phyloP scores from a whole-genome alignment of 352 stramenopile genomes.

The Globisporangium irregulare region DNA sequence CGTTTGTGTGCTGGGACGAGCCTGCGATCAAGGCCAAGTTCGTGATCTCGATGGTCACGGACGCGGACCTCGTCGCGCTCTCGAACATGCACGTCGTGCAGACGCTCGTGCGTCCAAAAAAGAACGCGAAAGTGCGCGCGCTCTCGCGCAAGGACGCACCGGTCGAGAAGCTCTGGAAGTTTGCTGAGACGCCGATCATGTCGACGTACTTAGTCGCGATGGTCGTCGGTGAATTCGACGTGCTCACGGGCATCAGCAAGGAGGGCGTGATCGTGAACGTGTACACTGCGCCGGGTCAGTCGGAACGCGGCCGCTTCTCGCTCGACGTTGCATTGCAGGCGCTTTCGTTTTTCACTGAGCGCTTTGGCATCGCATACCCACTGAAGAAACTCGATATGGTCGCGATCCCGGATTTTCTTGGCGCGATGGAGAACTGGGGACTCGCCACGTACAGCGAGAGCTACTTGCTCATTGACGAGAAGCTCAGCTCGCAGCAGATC shows the following conservation, averaged over 20 bases:
- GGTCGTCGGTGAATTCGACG: slow-evolving; percentile 95
- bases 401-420: slow-evolving; percentile 92
- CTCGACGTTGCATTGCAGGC: slow-evolving; percentile 67
- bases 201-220: slow-evolving; percentile 97
- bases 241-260: slow-evolving; percentile 84
- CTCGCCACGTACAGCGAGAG: slow-evolving; percentile 96
- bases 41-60: slow-evolving; percentile 91
- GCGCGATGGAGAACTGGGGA: slow-evolving; percentile 96
- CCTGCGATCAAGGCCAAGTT: slow-evolving; percentile 95
- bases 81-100: slow-evolving; percentile 96
- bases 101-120: slow-evolving; percentile 55
- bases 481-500: slow-evolving; percentile 52
- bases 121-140: slow-evolving; percentile 53
- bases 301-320: slow-evolving; percentile 87
- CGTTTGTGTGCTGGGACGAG: slow-evolving; percentile 98
- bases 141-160: slow-evolving; percentile 36
- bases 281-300: slow-evolving; percentile 93
- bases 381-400: slow-evolving; percentile 99
- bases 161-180: slow-evolving; percentile 77
- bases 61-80: slow-evolving; percentile 89
- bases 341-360: slow-evolving; percentile 68
- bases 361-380: slow-evolving; percentile 91
- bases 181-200: slow-evolving; percentile 95
- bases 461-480: slow-evolving; percentile 81
- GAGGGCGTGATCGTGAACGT: slow-evolving; percentile 93